These are phyloP conservation scores for Pisolithus marmoratus DNA, from an alignment of 768 basidiomycete species.

Conservation along the genomic window DNA sequence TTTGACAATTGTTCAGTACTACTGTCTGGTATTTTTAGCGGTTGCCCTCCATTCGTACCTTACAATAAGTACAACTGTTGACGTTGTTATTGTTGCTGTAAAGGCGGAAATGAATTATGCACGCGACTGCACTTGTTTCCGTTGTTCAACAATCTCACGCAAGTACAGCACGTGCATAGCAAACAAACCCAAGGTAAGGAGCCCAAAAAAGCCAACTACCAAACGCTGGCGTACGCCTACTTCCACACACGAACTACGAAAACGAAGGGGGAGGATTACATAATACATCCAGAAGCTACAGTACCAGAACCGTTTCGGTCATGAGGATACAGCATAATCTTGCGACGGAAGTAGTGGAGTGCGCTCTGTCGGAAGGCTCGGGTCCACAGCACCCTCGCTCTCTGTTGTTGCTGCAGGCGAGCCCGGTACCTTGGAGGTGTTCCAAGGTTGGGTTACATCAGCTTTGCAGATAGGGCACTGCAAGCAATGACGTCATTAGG, in stretches of 20 bases:
- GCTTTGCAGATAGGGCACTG: constrained; percentile 92
- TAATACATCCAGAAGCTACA: constrained; percentile 24
- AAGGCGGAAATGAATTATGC: no score
- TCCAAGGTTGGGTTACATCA: constrained; percentile 71
- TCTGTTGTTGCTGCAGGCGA: not conserved
- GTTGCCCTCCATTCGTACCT: constrained; percentile 26
- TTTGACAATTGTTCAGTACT: constrained; percentile 15
- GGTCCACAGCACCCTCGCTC: constrained; percentile 1
- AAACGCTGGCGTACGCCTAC: no score
- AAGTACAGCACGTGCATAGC: no score
- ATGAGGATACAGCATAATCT: constrained; percentile 9
- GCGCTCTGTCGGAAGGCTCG: constrained; percentile 22
- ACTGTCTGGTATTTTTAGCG: not conserved
- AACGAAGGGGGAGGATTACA: not conserved
- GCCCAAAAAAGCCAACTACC: no score
- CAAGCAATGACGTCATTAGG: constrained; percentile 7
- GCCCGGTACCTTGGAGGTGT: constrained; percentile 14
- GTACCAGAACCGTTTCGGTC: constrained; percentile 6
- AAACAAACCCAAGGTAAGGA: no score
- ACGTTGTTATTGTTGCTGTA: not conserved
- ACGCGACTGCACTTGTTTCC: no score
- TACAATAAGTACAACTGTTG: constrained; percentile 22
- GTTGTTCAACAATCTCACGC: no score
- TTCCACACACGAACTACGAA: not conserved
- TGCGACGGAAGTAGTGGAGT: constrained; percentile 28